Conservation (phyloP, 1,284 basidiomycete species). For the Tilletia indica region DNA sequence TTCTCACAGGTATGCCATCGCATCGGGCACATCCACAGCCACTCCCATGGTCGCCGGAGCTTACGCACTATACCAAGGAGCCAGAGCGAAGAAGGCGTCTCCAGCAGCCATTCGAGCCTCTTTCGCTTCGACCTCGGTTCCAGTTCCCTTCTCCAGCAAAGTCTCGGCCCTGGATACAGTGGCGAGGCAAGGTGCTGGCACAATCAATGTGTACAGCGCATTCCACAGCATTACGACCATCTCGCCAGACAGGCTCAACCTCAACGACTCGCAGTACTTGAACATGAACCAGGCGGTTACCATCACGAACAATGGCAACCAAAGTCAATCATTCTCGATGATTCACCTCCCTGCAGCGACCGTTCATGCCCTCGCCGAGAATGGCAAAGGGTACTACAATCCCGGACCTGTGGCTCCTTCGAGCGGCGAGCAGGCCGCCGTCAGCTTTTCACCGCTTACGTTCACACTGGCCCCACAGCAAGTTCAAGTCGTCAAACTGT, state of each 20-base stretch:
- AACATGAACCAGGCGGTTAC: conserved; percentile 33
- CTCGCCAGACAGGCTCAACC: conserved; percentile 64
- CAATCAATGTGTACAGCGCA: conserved; percentile 67
- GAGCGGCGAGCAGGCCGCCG: conserved; percentile 59
- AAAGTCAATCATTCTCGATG: conserved; percentile 35
- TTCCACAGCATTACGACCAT: conserved; percentile 62
- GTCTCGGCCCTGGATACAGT: conserved; percentile 64
- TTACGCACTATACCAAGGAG: conserved; percentile 65
- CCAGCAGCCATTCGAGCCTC: conserved; percentile 58
- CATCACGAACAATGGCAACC: conserved; percentile 40
- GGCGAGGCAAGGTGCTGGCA: conserved; percentile 68
- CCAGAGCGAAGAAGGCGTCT: conserved; percentile 59
- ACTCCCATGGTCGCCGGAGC: conserved; percentile 65
- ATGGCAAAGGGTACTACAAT: conserved; percentile 37
- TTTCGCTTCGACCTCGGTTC: conserved; percentile 66
- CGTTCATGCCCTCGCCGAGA: conserved; percentile 59
- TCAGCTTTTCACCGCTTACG: conserved; percentile 57
- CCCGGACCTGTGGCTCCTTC: conserved; percentile 62
- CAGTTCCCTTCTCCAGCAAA: conserved; percentile 60
- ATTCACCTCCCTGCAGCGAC: conserved; percentile 42
- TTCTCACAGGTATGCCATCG: conserved; percentile 57
- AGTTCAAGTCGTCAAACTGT: conserved; percentile 51
- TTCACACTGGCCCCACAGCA: conserved; percentile 57
- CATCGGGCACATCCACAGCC: conserved; percentile 58
- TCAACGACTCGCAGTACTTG: conserved; percentile 67